Conservation (phyloP, 2,329 filamentous ascomycete genomes). For the Uncinocarpus reesii region DNA sequence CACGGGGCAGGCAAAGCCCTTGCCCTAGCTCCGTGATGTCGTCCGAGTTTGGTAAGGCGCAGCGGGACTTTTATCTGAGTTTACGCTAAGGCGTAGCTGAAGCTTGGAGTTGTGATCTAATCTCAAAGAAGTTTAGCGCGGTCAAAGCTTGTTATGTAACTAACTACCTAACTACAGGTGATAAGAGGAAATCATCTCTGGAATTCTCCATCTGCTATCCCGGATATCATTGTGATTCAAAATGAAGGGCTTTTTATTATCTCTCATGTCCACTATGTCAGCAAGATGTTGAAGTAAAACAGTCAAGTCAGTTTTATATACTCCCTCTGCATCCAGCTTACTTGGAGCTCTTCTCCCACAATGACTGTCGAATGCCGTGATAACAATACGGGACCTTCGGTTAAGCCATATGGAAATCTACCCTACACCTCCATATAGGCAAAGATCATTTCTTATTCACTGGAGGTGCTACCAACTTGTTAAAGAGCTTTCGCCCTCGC, state of each 20-base stretch:
- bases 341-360: slow-evolving; percentile 1
- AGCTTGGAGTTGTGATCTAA: no score
- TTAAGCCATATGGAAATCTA: neutral
- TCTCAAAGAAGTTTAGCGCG: no score
- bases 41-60: neutral
- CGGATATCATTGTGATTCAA: neutral
- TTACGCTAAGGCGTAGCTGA: neutral
- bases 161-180: no score
- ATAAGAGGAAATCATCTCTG: no score
- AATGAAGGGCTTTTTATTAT: slow-evolving; percentile 8
- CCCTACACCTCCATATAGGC: slow-evolving; percentile 5
- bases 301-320: neutral
- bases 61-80: neutral
- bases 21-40: slow-evolving; percentile 5
- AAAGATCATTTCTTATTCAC: slow-evolving; percentile 11
- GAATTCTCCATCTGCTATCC: no score
- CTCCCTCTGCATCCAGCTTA: slow-evolving; percentile 2
- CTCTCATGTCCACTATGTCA: slow-evolving; percentile 8
- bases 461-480: slow-evolving; percentile 9
- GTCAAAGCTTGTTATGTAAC: no score
- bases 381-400: neutral
- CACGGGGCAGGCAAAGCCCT: slow-evolving; percentile 6
- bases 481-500: slow-evolving; percentile 2
- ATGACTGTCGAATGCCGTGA: neutral
- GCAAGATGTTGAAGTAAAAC: slow-evolving; percentile 5